A percentile compares a stretch with the other conserved stretches of the same genome.
These are phyloP conservation scores for Cadophora luteo-olivacea DNA, from an alignment of 2,329 filamentous ascomycete species.

Conservation along the genomic window DNA sequence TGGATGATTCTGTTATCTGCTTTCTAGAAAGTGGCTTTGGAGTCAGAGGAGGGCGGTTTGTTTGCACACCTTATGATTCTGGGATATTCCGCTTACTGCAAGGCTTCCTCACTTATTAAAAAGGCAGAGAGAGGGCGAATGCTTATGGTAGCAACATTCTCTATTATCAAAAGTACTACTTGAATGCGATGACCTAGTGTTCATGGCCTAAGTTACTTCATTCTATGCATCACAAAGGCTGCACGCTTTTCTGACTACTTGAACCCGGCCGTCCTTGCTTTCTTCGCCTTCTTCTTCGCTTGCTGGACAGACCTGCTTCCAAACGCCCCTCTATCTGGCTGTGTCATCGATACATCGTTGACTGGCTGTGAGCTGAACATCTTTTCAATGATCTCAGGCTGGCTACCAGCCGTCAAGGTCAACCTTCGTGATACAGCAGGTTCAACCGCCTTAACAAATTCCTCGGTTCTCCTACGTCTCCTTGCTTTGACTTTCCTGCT, in stretches of 20 bases:
- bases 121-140: too few species aligned
- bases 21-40: too few species aligned
- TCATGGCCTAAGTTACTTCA: not conserved
- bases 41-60: too few species aligned
- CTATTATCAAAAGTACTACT: not conserved
- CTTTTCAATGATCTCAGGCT: conserved; percentile 33
- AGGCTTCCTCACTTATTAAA: too few species aligned
- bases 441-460: conserved; percentile 39
- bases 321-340: conserved; percentile 56
- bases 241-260: conserved; percentile 19
- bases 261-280: conserved; percentile 43
- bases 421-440: conserved; percentile 52
- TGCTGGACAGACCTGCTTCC: conserved; percentile 48
- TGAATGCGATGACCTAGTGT: not conserved
- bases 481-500: conserved; percentile 39
- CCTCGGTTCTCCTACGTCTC: conserved; percentile 42
- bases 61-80: too few species aligned
- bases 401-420: conserved; percentile 40
- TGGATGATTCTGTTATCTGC: too few species aligned
- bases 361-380: conserved; percentile 41
- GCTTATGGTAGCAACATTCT: too few species aligned
- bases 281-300: conserved; percentile 53
- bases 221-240: not conserved
- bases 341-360: conserved; percentile 48
- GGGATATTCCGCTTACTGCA: too few species aligned